Evolutionary conservation across 2,329 filamentous ascomycete genomes (phyloP).

Genomic region (Paracorniculantispora psalliotae): DNA sequence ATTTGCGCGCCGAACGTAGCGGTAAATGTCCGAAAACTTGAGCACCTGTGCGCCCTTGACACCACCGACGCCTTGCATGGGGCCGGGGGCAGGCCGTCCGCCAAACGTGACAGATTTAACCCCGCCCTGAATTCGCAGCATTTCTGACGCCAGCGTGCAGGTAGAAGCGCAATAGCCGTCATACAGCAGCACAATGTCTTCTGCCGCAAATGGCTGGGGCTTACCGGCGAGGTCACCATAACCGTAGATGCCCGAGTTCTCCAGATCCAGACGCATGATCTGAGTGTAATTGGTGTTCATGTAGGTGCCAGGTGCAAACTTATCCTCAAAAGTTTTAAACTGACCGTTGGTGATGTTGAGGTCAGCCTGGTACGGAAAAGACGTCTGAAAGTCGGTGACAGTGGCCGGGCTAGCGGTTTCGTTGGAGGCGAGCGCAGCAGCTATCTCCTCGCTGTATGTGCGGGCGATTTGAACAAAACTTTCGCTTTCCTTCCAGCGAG

Average conservation of each 20-base stretch:
- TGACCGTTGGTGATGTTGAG: slow-evolving; percentile 44
- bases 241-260: slow-evolving; percentile 44
- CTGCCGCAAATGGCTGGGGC: slow-evolving; percentile 37
- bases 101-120: slow-evolving; percentile 52
- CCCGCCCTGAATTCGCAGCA: slow-evolving; percentile 36
- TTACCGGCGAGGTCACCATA: slow-evolving; percentile 32
- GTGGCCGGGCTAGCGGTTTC: slow-evolving; percentile 43
- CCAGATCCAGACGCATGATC: slow-evolving; percentile 41
- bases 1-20: neutral
- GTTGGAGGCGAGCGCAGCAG: slow-evolving; percentile 23
- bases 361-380: slow-evolving; percentile 46
- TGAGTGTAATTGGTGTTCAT: slow-evolving; percentile 51
- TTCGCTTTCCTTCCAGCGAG: slow-evolving; percentile 34
- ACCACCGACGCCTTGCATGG: slow-evolving; percentile 57
- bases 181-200: slow-evolving; percentile 20
- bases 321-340: slow-evolving; percentile 44
- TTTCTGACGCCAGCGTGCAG: slow-evolving; percentile 34
- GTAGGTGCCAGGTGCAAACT: slow-evolving; percentile 36
- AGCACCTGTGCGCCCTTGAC: slow-evolving; percentile 42
- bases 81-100: slow-evolving; percentile 46
- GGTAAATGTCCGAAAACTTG: neutral
- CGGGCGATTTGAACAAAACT: slow-evolving; percentile 41
- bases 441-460: slow-evolving; percentile 31
- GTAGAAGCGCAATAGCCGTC: slow-evolving; percentile 22
- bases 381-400: slow-evolving; percentile 42